Percentiles rank a stretch among this genome's conserved stretches.
Evolutionary conservation across 2,329 filamentous ascomycete species (phyloP).

Genomic region (Aspergillus phoenicis): DNA sequence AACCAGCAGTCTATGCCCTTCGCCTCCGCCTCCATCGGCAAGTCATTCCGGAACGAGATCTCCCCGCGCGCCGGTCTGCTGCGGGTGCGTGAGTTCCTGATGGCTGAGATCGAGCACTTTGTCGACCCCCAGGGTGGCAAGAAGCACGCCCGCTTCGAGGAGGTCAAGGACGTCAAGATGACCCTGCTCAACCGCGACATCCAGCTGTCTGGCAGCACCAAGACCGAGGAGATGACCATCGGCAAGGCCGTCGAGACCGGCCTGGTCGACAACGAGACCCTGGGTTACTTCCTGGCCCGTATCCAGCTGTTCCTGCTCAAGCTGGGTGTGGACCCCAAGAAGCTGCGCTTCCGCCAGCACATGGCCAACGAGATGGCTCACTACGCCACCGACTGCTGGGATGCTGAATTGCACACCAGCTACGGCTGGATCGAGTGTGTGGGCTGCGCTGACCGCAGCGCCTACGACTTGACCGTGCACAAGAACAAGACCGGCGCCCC

Average conservation of each 20-base stretch:
- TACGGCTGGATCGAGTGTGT: slow-evolving; percentile 99
- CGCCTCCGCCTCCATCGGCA: slow-evolving; percentile 94
- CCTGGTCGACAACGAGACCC: slow-evolving; percentile 93
- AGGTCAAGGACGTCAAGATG: slow-evolving; percentile 82
- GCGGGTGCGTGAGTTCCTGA: slow-evolving; percentile 93
- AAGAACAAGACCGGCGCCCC: slow-evolving; percentile 88
- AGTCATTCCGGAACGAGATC: slow-evolving; percentile 98
- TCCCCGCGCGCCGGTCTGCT: slow-evolving; percentile 88
- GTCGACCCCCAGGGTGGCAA: slow-evolving; percentile 94
- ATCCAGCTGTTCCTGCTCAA: slow-evolving; percentile 88
- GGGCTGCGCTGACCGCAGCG: slow-evolving; percentile 91
- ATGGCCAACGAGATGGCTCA: slow-evolving; percentile 92
- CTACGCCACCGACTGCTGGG: slow-evolving; percentile 97
- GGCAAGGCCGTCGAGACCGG: slow-evolving; percentile 81
- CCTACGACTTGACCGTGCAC: slow-evolving; percentile 91
- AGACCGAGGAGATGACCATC: slow-evolving; percentile 71
- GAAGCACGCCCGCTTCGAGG: slow-evolving; percentile 85
- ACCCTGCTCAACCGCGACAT: slow-evolving; percentile 81
- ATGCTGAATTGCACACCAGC: slow-evolving; percentile 86
- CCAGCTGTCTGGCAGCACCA: slow-evolving; percentile 83
- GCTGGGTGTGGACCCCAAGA: slow-evolving; percentile 82
- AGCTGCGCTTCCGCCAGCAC: slow-evolving; percentile 95
- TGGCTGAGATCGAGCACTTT: slow-evolving; percentile 99
- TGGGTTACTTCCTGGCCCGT: slow-evolving; percentile 94
- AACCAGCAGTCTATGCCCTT: slow-evolving; percentile 96